Base-by-base conservation (phyloP, 140 eudicot species). In the Ambrosia hybrid region DNA sequence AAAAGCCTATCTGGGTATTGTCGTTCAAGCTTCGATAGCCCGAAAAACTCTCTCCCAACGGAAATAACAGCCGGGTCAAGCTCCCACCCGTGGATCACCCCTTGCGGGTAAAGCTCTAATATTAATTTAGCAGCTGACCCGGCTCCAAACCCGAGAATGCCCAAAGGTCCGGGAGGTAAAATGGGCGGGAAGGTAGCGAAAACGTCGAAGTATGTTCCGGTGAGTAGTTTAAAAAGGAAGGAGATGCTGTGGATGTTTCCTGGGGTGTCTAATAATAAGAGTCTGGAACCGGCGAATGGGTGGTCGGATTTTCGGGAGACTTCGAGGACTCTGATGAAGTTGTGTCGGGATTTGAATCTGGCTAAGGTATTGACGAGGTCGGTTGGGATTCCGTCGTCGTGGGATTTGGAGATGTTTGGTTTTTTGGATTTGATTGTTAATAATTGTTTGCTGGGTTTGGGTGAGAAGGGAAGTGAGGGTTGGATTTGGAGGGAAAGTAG, bases 161-260 rank as follows among this genome's bases (percentile, higher is more conserved):
- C 95, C 49, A 92, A 17, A 6, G 98, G 95, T 2, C 98, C 96
- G 5, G 90, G 95, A 1, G 96, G 95, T 34, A 89, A 41, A 41
- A 92, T 73, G 0, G 98, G 96, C 1, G 95, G 96, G n/a, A 89
- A 74, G 2, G 95, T 92, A 0, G 95, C 95, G 70, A 92, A 87
- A 16, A 92, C 92, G 74, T 87, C 98, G 57, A 81, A 92, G 72
- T 92, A 92, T 51, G 96, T 72, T 9, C 80, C 74, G 76, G 98
- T 89, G 65, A 89, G 79, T 43, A 83, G 52, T 72, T 80, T 83
- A 16, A 84, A 45, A 36, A 75, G 82, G 67, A 72, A 89, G 68
- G 81, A 81, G 52, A 92, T 83, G 86, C 96, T 89, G 84, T 91
- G 97, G 38, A 91, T 91, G 76, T 91, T 91, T 11, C 96, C 97